Percentiles rank a stretch among this genome's conserved stretches.
phyloP scores from a whole-genome alignment of 2,329 filamentous ascomycete species.

The Pyrenophora teres region DNA sequence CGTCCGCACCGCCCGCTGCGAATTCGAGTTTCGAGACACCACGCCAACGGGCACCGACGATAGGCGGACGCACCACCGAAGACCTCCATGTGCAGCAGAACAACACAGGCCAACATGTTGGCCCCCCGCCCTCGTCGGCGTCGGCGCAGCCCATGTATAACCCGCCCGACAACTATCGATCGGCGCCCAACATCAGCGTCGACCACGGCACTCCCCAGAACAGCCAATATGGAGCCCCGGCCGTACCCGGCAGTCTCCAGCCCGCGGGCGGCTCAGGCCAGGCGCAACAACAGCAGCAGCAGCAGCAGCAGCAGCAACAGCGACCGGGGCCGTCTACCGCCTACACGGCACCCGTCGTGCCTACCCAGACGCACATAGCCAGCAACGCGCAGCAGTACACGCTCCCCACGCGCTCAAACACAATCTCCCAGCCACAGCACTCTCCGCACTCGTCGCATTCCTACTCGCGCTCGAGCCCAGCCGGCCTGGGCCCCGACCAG shows the following conservation, averaged over 20 bases:
- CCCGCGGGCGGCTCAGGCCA: slow-evolving; percentile 50
- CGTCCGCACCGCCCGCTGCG: slow-evolving; percentile 41
- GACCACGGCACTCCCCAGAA: slow-evolving; percentile 60
- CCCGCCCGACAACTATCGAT: slow-evolving; percentile 56
- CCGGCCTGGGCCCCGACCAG: slow-evolving; percentile 62
- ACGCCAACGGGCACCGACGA: slow-evolving; percentile 52
- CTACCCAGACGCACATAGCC: slow-evolving; percentile 57
- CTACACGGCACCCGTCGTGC: slow-evolving; percentile 63
- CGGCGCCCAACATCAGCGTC: slow-evolving; percentile 61
- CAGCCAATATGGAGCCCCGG: slow-evolving; percentile 52
- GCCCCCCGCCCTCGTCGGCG: slow-evolving; percentile 49
- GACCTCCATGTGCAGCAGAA: slow-evolving; percentile 60
- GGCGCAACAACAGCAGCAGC: slow-evolving; percentile 5
- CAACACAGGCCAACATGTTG: slow-evolving; percentile 28
- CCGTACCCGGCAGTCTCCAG: slow-evolving; percentile 65
- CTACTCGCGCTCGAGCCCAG: slow-evolving; percentile 85
- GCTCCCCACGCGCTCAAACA: slow-evolving; percentile 68
- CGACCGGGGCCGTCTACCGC: slow-evolving; percentile 59
- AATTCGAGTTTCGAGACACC: slow-evolving; percentile 58
- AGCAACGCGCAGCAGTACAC: slow-evolving; percentile 64
- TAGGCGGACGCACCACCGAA: slow-evolving; percentile 56
- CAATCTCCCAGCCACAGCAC: slow-evolving; percentile 61
- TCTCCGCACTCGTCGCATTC: slow-evolving; percentile 48
- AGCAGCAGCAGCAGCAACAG: slow-evolving; percentile 42
- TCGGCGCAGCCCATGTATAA: slow-evolving; percentile 50